Evolutionary conservation across 2,329 filamentous ascomycete species (phyloP), one percentile per base, ranked within the genome.

Genomic region (Botryotinia globosa): DNA sequence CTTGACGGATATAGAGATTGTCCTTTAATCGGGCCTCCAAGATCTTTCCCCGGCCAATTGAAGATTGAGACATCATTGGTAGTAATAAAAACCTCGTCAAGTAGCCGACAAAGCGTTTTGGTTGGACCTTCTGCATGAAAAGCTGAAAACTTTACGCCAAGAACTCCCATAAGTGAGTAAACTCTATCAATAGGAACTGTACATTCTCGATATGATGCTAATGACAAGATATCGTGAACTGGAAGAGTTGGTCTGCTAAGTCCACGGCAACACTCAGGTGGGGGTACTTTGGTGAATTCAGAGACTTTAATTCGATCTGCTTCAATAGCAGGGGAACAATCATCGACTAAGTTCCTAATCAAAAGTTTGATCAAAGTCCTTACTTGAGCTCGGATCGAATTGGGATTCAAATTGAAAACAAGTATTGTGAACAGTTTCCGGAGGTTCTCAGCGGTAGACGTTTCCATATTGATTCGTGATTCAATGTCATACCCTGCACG

Each of bases 41-140:
- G 74, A 29, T 80, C 76, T 73, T 77, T 79, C 6, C 80, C 80
- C 12, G 76, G 76, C 80, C 80, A 82, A 73, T 81, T 81, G 74
- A 81, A 82, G 58, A 81, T 78, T 2, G 80, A 81, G 32, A 82
- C 75, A 58, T 82, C 80, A 69, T 80, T 80, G 42, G 77, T 77
- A 7, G 77, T 75, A 37, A 79, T 79, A 54, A 81, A 71, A 16
- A 80, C 77, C 64, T 80, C 77, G 45, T 81, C 79, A 12, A 82
- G 76, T 18, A 82, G 75, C 20, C 80, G 72, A 32, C 77, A 77
- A 14, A 81, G 74, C 1, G 80, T 80, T 72, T 79, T 81, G n/a
- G 75, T 75, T 22, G 78, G 75, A 20, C 78, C 80, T 69, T 81
- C 80, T 16, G 80, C 80, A 14, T 76, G 74, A 61, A 81, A 81